Conservation (phyloP, 768 basidiomycete species). For the Leccinum barrowsii region DNA sequence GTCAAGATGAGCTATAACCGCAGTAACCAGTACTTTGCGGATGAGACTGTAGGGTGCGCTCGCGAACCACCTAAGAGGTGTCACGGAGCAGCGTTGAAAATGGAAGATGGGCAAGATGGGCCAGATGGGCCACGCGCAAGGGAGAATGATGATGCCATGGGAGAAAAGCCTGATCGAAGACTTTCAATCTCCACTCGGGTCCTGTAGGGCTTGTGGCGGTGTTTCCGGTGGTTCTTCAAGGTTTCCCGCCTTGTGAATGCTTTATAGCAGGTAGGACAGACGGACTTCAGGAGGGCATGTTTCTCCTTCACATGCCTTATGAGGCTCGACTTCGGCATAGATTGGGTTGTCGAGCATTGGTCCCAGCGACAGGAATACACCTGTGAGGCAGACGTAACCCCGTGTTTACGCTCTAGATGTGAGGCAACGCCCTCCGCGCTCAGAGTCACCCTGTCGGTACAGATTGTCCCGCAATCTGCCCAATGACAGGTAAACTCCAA, state of each 20-base stretch:
- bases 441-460: background rate
- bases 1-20: background rate
- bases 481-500: slow-evolving; percentile 2
- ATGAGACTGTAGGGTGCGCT: background rate
- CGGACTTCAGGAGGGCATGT: background rate
- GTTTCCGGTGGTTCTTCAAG: background rate
- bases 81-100: background rate
- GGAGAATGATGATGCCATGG: background rate
- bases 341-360: background rate
- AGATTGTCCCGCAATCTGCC: background rate
- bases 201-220: background rate
- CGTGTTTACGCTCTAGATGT: slow-evolving; percentile 1
- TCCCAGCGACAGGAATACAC: background rate
- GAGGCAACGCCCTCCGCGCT: background rate
- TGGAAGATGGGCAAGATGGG: background rate
- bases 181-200: background rate
- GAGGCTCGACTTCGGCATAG: slow-evolving; percentile 6
- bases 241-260: slow-evolving; percentile 2
- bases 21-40: background rate
- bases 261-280: background rate
- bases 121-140: background rate
- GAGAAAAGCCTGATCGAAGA: background rate
- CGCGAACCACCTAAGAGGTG: background rate
- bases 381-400: background rate
- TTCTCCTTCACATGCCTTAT: slow-evolving; percentile 2